phyloP scores from a whole-genome alignment of 2,329 filamentous ascomycete species.

The Pyrenophora graminea region DNA sequence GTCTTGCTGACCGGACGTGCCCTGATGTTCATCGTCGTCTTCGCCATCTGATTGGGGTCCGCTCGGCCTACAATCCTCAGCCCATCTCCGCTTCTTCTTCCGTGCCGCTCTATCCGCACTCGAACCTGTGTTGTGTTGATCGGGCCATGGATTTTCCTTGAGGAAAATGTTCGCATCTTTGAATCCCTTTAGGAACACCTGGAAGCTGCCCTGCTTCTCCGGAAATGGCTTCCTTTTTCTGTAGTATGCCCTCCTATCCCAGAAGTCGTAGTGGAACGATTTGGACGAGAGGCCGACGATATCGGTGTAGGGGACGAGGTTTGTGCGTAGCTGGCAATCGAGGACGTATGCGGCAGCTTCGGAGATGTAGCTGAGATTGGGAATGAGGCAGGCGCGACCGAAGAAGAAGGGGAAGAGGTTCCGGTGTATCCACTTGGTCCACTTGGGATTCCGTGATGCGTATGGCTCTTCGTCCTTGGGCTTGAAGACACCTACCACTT shows the following conservation, averaged over 20 bases:
- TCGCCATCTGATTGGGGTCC: slow-evolving; percentile 64
- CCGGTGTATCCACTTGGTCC: slow-evolving; percentile 99
- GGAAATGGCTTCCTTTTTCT: slow-evolving; percentile 85
- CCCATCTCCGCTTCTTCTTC: slow-evolving; percentile 70
- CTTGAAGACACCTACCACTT: slow-evolving; percentile 97
- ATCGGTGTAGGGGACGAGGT: slow-evolving; percentile 94
- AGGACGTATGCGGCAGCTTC: slow-evolving; percentile 96
- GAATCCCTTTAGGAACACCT: slow-evolving; percentile 95
- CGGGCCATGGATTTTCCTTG: slow-evolving; percentile 94
- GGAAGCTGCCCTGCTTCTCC: slow-evolving; percentile 91
- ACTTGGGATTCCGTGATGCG: slow-evolving; percentile 94
- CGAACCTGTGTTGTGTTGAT: slow-evolving; percentile 74
- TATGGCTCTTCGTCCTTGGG: slow-evolving; percentile 99
- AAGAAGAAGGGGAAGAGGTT: slow-evolving; percentile 98
- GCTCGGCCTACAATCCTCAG: slow-evolving; percentile 77
- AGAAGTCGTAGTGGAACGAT: slow-evolving; percentile 97
- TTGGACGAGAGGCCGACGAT: slow-evolving; percentile 93
- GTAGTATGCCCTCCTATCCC: slow-evolving; percentile 87
- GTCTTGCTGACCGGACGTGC: slow-evolving; percentile 39
- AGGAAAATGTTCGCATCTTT: slow-evolving; percentile 97
- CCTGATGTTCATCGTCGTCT: slow-evolving; percentile 56
- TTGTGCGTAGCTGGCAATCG: slow-evolving; percentile 84
- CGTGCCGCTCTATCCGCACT: slow-evolving; percentile 69
- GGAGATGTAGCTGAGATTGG: slow-evolving; percentile 95
- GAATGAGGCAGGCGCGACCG: slow-evolving; percentile 90